Conservation (phyloP, 177 flowering plant genomes). For the Vitis hybrid region DNA sequence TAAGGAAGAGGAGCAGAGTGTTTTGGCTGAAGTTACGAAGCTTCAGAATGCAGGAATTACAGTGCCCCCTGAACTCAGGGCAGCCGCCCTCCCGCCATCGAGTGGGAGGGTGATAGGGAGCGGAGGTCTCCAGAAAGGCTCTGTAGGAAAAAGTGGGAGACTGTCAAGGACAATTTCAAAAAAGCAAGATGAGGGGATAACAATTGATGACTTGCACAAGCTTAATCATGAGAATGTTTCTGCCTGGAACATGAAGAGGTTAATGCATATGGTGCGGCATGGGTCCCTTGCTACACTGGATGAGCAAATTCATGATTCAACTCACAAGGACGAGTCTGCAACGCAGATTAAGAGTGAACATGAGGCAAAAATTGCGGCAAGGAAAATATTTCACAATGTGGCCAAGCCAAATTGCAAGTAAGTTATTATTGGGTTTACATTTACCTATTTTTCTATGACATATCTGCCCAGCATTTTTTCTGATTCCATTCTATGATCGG, state of each 20-base stretch:
- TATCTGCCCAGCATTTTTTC: neutral
- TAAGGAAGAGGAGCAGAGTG: slow-evolving; percentile 46
- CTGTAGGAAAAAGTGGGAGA: slow-evolving; percentile 27
- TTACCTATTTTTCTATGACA: too few species aligned
- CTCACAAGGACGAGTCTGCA: slow-evolving; percentile 43
- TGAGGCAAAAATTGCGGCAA: slow-evolving; percentile 80
- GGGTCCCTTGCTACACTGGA: slow-evolving; percentile 67
- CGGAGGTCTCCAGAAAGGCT: slow-evolving; percentile 25
- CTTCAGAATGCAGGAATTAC: slow-evolving; percentile 60
- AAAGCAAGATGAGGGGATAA: slow-evolving; percentile 50
- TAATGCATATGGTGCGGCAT: slow-evolving; percentile 66
- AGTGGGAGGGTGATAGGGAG: slow-evolving; percentile 35
- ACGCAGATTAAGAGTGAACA: slow-evolving; percentile 65
- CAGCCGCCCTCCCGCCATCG: slow-evolving; percentile 14
- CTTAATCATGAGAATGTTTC: slow-evolving; percentile 75
- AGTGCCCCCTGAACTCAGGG: slow-evolving; percentile 47
- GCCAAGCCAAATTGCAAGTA: slow-evolving; percentile 57
- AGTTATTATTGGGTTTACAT: slow-evolving; percentile 10
- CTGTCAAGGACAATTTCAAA: slow-evolving; percentile 30
- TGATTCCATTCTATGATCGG: neutral
- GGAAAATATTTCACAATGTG: slow-evolving; percentile 76
- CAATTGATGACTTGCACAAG: slow-evolving; percentile 66
- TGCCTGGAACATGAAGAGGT: slow-evolving; percentile 95
- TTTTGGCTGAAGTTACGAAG: slow-evolving; percentile 36
- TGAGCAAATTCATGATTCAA: slow-evolving; percentile 44